Conservation (phyloP, 768 basidiomycete species). For the Cystofilobasidium macerans region DNA sequence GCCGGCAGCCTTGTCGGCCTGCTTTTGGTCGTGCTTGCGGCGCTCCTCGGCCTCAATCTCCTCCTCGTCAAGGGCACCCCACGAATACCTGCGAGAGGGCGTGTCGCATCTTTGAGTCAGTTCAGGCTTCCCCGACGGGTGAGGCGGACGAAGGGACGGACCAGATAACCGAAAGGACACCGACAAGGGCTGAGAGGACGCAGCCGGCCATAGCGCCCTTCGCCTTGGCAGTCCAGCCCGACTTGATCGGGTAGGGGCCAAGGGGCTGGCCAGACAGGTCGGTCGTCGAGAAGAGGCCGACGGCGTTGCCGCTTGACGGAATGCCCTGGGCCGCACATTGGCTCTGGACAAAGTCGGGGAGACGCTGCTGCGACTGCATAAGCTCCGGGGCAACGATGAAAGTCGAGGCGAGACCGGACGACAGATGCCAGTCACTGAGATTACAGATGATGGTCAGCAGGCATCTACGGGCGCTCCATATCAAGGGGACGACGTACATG, state of each 20-base stretch:
- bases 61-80: constrained; percentile 65
- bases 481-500: constrained; percentile 41
- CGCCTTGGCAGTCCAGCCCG: constrained; percentile 40
- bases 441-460: not conserved
- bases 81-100: constrained; percentile 46
- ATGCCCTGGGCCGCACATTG: constrained; percentile 59
- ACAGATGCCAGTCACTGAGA: constrained; percentile 29
- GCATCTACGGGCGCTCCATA: not conserved
- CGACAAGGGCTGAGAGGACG: constrained; percentile 69
- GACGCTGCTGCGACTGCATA: constrained; percentile 47
- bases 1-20: constrained; percentile 22
- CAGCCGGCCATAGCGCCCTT: constrained; percentile 46
- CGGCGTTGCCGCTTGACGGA: constrained; percentile 70
- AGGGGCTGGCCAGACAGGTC: constrained; percentile 53
- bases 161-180: constrained; percentile 74
- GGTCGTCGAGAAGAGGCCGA: constrained; percentile 53
- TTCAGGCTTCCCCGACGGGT: no score
- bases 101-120: not conserved
- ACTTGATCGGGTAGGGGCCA: constrained; percentile 47
- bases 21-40: constrained; percentile 25
- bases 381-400: constrained; percentile 70
- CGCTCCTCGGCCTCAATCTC: constrained; percentile 62
- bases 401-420: constrained; percentile 63
- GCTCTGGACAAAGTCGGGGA: constrained; percentile 55
- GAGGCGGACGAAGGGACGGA: not conserved